Conservation (phyloP, 1,284 basidiomycete species). For the Cerioporus squamosus region DNA sequence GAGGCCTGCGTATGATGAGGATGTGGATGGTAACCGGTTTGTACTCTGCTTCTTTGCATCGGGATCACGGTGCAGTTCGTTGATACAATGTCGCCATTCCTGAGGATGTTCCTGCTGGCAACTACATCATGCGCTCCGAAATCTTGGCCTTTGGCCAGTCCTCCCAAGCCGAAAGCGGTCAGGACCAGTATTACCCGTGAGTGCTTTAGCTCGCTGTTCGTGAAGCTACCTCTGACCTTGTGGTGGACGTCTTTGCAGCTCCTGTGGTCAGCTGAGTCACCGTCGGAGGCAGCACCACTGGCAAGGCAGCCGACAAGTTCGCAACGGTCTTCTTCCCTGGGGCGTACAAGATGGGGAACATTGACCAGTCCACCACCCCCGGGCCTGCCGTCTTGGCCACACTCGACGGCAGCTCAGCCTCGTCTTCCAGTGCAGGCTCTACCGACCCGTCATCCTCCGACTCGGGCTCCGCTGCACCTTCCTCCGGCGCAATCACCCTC, state of each 20-base stretch:
- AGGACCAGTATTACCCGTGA: constrained; percentile 2
- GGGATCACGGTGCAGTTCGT: no score
- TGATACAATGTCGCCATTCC: neutral
- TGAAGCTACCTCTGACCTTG: no score
- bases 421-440: neutral
- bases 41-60: neutral
- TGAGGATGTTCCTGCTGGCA: neutral
- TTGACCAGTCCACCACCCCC: neutral
- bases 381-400: neutral
- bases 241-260: neutral
- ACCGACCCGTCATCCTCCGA: no score
- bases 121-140: constrained; percentile 7
- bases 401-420: neutral
- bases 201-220: neutral
- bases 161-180: neutral
- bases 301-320: neutral
- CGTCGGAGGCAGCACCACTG: neutral
- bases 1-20: neutral
- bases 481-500: neutral
- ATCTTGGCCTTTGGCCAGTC: neutral
- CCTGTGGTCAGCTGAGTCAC: constrained; percentile 1
- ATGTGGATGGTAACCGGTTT: neutral
- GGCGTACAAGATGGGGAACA: constrained; percentile 1
- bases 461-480: no score
- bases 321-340: neutral